Conservation (phyloP, 257 asterid genomes). For the Euphrasia confusa region DNA sequence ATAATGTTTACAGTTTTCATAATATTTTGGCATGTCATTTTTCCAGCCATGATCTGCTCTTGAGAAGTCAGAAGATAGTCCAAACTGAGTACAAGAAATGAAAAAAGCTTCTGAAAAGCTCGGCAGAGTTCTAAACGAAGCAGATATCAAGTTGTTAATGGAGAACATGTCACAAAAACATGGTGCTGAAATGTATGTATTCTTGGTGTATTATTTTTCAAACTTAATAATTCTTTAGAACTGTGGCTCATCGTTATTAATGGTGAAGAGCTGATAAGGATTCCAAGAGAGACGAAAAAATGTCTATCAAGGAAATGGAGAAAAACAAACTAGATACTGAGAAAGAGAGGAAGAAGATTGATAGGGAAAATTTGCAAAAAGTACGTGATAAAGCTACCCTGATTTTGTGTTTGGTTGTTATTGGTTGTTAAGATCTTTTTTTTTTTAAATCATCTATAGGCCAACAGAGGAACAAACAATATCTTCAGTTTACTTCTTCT, state of each 20-base stretch:
- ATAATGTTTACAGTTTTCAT: neutral
- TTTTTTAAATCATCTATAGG: neutral
- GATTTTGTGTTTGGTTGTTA: neutral
- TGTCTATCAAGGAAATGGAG: slow-evolving; percentile 67
- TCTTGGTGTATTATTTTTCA: neutral
- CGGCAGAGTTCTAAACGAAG: slow-evolving; percentile 54
- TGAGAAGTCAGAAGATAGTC: slow-evolving; percentile 41
- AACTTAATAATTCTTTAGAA: neutral
- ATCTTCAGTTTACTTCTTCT: no score
- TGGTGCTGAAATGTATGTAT: slow-evolving; percentile 60
- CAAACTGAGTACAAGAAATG: slow-evolving; percentile 46
- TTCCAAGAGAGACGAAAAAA: slow-evolving; percentile 44
- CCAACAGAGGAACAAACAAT: no score
- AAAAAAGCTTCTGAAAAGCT: slow-evolving; percentile 69
- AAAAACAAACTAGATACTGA: slow-evolving; percentile 64
- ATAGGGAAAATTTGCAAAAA: slow-evolving; percentile 58
- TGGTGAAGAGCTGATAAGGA: slow-evolving; percentile 75
- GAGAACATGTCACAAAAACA: slow-evolving; percentile 45
- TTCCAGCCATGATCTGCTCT: slow-evolving; percentile 65
- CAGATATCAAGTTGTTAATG: slow-evolving; percentile 56
- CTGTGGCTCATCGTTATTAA: neutral
- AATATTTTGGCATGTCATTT: neutral
- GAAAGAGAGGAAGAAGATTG: slow-evolving; percentile 67
- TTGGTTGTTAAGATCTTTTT: neutral
- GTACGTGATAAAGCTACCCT: slow-evolving; percentile 37